Evolutionary conservation across 2,329 filamentous ascomycete species (phyloP), one percentile per base, ranked within the genome.

Genomic region (Fusarium gaditjirri): DNA sequence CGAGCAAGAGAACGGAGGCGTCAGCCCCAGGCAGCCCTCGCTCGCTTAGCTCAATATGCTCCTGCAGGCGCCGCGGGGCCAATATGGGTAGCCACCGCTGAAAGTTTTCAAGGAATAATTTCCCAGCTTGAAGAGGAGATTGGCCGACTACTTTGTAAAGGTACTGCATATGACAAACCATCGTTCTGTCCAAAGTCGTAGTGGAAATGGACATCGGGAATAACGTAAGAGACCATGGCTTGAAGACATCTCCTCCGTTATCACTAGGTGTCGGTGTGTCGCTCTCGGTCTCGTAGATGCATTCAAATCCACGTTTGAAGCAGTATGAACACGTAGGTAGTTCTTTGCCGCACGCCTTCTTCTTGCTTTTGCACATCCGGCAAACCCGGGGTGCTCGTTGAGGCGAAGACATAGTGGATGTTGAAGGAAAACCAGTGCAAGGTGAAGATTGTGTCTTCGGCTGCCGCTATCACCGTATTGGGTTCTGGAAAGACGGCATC

Each of bases 231-330:
- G 23, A 52, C 47, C 47, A 52, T 2, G 47, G 47, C 4, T 36
- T 52, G 8, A 52, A 36, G 0, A 16, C 0, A 0, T 25, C 31
- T 25, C 0, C 17, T 16, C 0, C 3, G 2, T 4, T 3, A 4
- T 36, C n/a, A 0, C 1, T 36, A 0, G 10, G 10, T 25, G 16
- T 19, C 6, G 31, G 8, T 0, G 23, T 11, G 2, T 52, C 47
- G n/a, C 8, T 36, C 9, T 52, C 47, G 3, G 0, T 16, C 0
- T 52, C 47, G 17, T 52, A 36, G 0, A 16, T 2, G 5, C 47
- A 52, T 4, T 52, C 12, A 4, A 52, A 36, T 3, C 47, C 47
- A 0, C 47, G 47, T 11, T 52, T 52, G 17, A 52, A 52, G n/a
- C 47, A 52, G 8, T 52, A 52, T 0, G 47, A 52, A 5, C 47